Conservation (phyloP, 2,329 filamentous ascomycete species). For the Didymella pinodella region DNA sequence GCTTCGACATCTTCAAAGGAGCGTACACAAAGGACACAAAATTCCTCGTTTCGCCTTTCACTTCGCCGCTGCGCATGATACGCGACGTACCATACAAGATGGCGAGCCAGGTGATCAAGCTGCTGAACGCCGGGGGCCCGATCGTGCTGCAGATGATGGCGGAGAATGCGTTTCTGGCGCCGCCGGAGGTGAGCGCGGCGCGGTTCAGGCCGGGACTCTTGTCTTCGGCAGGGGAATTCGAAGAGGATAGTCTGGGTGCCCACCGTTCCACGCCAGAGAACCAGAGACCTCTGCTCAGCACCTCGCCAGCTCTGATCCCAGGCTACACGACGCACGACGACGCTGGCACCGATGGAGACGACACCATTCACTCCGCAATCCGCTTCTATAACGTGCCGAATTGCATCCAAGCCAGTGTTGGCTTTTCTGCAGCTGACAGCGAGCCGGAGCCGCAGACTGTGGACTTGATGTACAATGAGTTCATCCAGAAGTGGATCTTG, state of each 20-base stretch:
- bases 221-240: neutral
- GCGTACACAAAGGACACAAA: conserved; percentile 87
- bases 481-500: conserved; percentile 83
- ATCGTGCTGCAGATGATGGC: conserved; percentile 52
- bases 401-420: conserved; percentile 75
- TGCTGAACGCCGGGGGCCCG: conserved; percentile 66
- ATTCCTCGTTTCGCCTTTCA: conserved; percentile 88
- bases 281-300: conserved; percentile 21
- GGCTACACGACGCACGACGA: conserved; percentile 94
- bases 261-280: neutral
- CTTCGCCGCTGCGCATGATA: conserved; percentile 77
- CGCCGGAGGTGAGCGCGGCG: conserved; percentile 56
- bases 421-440: conserved; percentile 60
- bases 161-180: conserved; percentile 50
- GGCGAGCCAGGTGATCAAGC: conserved; percentile 71
- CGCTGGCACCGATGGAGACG: conserved; percentile 82
- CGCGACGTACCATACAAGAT: conserved; percentile 80
- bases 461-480: conserved; percentile 90
- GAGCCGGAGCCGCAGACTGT: conserved; percentile 70
- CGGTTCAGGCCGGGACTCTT: conserved; percentile 23
- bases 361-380: conserved; percentile 81
- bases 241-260: neutral
- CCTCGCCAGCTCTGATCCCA: conserved; percentile 58
- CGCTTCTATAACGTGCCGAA: conserved; percentile 82
- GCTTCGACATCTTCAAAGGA: conserved; percentile 95